Base-by-base conservation (phyloP, 495 filamentous ascomycete genomes). In the Tuber melanosporum region DNA sequence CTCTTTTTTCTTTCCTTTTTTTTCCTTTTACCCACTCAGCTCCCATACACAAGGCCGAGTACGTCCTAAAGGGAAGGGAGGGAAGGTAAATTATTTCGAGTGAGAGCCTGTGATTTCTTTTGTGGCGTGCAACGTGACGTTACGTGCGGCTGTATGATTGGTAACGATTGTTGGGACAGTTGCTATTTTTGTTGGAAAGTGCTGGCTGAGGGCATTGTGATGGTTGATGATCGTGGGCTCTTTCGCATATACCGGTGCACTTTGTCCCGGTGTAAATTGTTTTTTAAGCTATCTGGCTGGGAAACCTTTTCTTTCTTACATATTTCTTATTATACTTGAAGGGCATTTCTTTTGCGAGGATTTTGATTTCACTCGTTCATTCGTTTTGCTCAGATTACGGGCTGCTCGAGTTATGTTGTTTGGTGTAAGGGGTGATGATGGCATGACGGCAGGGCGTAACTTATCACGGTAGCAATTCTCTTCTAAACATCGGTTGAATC, bases 71-170 rank as follows among this genome's bases (percentile, higher is more conserved):
- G 0, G n/a, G 17, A 22, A 22, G 0, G n/a, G 17, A 0, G 57
- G 14, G 26, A 0, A n/a, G n/a, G 57, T n/a, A 12, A 62, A 62
- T 17, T 66, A 36, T 66, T 36, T 36, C 57, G 57, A 66, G 57
- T 66, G 57, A 66, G 57, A 36, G 14, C 17, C 2, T 4, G 26
- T 66, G 57, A 66, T 66, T 66, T 66, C 52, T 32, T 62, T 0
- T 32, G n/a, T 32, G 10, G 32, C 52, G 52, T 32, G n/a, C 26
- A 66, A 36, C 14, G 57, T 66, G 57, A 66, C 57, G 57, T 66
- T 66, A 66, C 57, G 57, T 66, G 57, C 57, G 57, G 57, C 26
- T 66, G 57, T 15, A 66, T 66, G 57, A 66, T 66, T 66, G 57
- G 57, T 17, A 5, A 32, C 3, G 8, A 12, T n/a, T 57, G 22